Evolutionary conservation across 768 basidiomycete species (phyloP).

Genomic region (Suillus subluteus): DNA sequence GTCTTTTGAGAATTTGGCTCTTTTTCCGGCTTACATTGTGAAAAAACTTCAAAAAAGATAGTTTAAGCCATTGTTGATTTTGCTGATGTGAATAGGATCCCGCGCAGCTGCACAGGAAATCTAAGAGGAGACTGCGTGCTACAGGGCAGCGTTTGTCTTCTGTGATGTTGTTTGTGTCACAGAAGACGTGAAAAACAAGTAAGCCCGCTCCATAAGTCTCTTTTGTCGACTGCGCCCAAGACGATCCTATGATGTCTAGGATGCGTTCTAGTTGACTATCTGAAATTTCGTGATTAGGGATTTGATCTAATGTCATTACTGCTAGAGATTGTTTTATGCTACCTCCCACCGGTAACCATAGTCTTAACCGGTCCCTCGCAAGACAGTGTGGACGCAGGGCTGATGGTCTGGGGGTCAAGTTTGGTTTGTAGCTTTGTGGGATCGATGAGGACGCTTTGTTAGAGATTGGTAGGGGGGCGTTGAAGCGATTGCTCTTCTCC

Average conservation of each 20-base stretch:
- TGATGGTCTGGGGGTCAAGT: constrained; percentile 6
- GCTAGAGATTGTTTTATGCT: background rate
- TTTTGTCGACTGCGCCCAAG: constrained; percentile 17
- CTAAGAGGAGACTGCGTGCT: background rate
- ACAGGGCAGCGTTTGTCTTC: constrained; percentile 20
- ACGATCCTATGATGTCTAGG: background rate
- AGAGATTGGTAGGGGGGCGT: too few relatives aligned
- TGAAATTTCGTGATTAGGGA: background rate
- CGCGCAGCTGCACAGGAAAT: constrained; percentile 21
- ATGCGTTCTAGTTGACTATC: background rate
- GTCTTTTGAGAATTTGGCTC: too few relatives aligned
- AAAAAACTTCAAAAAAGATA: too few relatives aligned
- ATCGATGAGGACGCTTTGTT: fast-evolving
- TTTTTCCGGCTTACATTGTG: too few relatives aligned
- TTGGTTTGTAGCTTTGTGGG: too few relatives aligned
- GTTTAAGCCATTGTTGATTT: too few relatives aligned
- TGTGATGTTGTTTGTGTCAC: constrained; percentile 18
- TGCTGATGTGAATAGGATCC: constrained; percentile 21
- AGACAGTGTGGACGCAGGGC: constrained; percentile 11
- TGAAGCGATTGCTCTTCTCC: too few relatives aligned
- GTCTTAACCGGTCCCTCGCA: background rate
- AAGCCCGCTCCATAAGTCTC: constrained; percentile 21
- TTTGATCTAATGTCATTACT: too few relatives aligned
- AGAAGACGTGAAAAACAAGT: constrained; percentile 21
- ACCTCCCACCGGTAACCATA: background rate